Evolutionary conservation across 805 yeast species (phyloP).

Genomic region (Monosporozyma servazzii): DNA sequence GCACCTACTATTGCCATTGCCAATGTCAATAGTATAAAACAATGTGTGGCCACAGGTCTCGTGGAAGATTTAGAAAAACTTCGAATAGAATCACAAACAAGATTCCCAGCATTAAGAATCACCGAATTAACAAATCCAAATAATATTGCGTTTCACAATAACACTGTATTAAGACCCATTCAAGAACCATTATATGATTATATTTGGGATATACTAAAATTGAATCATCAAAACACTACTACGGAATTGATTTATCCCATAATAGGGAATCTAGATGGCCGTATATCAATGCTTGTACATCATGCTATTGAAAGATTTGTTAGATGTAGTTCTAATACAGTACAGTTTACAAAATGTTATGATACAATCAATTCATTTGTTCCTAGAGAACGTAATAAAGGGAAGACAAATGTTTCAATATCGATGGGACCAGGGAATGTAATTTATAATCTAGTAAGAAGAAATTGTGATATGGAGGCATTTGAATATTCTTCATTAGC

Average conservation of each 20-base stretch:
- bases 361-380: constrained; percentile 17
- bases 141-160: constrained; percentile 29
- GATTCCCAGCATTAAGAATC: constrained; percentile 19
- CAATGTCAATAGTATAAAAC: constrained; percentile 26
- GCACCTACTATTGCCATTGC: constrained; percentile 23
- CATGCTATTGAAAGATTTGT: constrained; percentile 29
- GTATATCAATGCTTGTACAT: constrained; percentile 18
- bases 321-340: constrained; percentile 26
- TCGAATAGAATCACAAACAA: constrained; percentile 16
- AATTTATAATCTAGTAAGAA: constrained; percentile 21
- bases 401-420: constrained; percentile 7
- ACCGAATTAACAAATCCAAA: constrained; percentile 26
- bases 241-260: constrained; percentile 24
- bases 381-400: constrained; percentile 4
- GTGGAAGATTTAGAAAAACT: constrained; percentile 21
- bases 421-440: constrained; percentile 29
- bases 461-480: constrained; percentile 18
- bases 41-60: constrained; percentile 28
- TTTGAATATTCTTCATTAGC: constrained; percentile 22
- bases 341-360: constrained; percentile 28
- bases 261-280: constrained; percentile 26
- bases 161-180: constrained; percentile 22
- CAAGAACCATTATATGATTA: constrained; percentile 28
- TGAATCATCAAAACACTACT: constrained; percentile 19
- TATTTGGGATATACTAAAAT: constrained; percentile 26